Base-by-base conservation (phyloP, 2,329 filamentous ascomycete genomes). In the Phialemonium atrogriseum region DNA sequence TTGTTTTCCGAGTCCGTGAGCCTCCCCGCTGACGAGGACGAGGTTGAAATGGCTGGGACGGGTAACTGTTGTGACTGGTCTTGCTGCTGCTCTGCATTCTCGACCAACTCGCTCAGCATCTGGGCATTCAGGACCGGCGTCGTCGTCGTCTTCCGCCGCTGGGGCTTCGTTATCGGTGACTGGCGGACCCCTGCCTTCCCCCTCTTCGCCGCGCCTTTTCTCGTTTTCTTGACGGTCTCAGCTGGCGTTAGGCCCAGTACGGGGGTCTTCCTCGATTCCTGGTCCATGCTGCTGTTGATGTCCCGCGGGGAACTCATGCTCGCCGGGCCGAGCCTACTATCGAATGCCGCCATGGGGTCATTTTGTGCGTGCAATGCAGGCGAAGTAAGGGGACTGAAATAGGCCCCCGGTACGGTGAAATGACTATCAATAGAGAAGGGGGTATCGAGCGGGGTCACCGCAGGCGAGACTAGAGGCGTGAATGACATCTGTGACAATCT, bases 341-440 rank as follows among this genome's bases (percentile, higher is more conserved):
- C 60, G 39, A 68, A 67, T 30, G 58, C 46, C 5, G 62, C 54
- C 11, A 54, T 53, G 16, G 60, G 49, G 33, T 78, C 73, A 38
- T 64, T 73, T 51, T 87, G 81, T 2, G 83, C 81, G 52, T 84
- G 80, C 12, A 91, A 63, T 4, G 84, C 83, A 2, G 84, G 84
- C 11, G 84, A 91, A 5, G 82, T 87, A 29, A 91, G 66, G 8
- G 84, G 84, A 49, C 84, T 91, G 52, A 91, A 88, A 58, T 87
- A 89, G 20, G 81, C 73, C 21, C 73, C 73, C 0, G 80, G 77
- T 4, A 84, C 67, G 5, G 72, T 69, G 45, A 76, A 84, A 28
- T 63, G 60, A 19, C 57, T 58, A 15, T 77, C 71, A 37, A 73
- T 60, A 27, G 70, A 65, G 50, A 84, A 86, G 41, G 80, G 76